Evolutionary conservation across 257 asterid species (phyloP).

Genomic region (Solanum dulcamara): DNA sequence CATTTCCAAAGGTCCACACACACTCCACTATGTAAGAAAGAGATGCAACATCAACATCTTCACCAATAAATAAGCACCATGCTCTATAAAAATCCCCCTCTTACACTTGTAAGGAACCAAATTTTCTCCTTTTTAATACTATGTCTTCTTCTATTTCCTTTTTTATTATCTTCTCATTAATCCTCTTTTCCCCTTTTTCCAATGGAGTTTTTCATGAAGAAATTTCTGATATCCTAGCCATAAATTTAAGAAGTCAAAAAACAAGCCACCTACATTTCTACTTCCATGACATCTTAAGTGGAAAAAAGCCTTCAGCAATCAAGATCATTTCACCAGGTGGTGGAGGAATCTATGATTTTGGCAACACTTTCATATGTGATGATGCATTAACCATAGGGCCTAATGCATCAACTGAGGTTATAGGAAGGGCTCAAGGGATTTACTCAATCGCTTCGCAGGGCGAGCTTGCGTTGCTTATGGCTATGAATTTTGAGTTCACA

Average conservation of each 20-base stretch:
- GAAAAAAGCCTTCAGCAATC: slow-evolving; percentile 29
- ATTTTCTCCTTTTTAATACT: background rate
- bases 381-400: slow-evolving; percentile 40
- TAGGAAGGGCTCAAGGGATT: slow-evolving; percentile 57
- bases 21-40: background rate
- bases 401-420: slow-evolving; percentile 20
- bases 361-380: slow-evolving; percentile 27
- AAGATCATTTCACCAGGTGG: slow-evolving; percentile 12
- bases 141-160: slow-evolving; percentile 12
- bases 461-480: slow-evolving; percentile 22
- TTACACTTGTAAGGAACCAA: background rate
- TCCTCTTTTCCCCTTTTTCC: background rate
- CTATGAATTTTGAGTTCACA: slow-evolving; percentile 21
- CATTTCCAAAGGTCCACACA: background rate
- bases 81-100: background rate
- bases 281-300: slow-evolving; percentile 42
- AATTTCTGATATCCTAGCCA: background rate
- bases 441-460: slow-evolving; percentile 20
- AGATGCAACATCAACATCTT: background rate
- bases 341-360: slow-evolving; percentile 13
- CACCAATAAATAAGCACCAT: background rate
- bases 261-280: slow-evolving; percentile 43
- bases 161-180: slow-evolving; percentile 1
- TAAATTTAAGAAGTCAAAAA: background rate
- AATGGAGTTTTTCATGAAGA: slow-evolving; percentile 20